Conservation (phyloP, 176 grass and related monocot genomes). For the maize (Zea mays) region DNA sequence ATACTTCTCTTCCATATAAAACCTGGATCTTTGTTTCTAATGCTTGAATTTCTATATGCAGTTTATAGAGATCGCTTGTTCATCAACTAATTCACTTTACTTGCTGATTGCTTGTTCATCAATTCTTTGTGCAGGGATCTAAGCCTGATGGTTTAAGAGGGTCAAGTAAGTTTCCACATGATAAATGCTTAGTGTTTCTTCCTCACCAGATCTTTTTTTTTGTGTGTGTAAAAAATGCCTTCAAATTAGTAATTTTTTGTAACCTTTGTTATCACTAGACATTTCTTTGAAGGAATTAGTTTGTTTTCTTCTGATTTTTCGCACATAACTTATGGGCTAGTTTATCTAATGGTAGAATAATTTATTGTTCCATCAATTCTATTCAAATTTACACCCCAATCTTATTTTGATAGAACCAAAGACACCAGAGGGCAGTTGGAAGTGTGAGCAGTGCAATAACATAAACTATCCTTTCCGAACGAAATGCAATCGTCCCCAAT, state of each 20-base stretch:
- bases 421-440: conserved; percentile 90
- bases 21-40: background rate
- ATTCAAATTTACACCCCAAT: conserved; percentile 10
- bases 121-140: conserved; percentile 50
- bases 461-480: conserved; percentile 88
- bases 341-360: background rate
- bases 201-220: background rate
- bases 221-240: background rate
- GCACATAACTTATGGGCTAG: background rate
- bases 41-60: background rate
- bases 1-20: conserved; percentile 19
- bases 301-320: conserved; percentile 3
- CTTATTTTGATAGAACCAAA: conserved; percentile 59
- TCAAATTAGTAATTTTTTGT: conserved; percentile 5
- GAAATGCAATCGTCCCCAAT: conserved; percentile 85
- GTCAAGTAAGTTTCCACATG: conserved; percentile 61
- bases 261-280: background rate
- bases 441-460: conserved; percentile 86
- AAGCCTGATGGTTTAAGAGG: conserved; percentile 67
- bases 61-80: conserved; percentile 13
- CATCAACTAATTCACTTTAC: background rate
- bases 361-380: background rate
- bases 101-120: conserved; percentile 25
- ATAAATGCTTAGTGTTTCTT: background rate
- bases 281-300: background rate